Conservation (phyloP, 768 basidiomycete species). For the Termitomyces sp. region DNA sequence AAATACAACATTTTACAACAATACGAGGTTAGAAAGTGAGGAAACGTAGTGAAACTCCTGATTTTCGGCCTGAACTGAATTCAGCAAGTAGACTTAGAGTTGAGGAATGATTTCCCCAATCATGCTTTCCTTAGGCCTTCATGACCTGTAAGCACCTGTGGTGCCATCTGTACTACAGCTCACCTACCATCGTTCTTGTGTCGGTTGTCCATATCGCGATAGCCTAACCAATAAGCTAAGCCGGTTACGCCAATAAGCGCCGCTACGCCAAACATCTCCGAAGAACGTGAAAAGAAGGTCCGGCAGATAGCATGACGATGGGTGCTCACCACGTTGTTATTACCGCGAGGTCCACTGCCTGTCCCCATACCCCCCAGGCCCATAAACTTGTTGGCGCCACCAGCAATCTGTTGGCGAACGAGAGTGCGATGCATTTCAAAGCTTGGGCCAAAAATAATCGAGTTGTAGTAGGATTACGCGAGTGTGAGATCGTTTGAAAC, state of each 20-base stretch:
- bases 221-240: constrained; percentile 16
- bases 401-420: constrained; percentile 10
- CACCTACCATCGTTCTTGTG: constrained; percentile 17
- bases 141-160: constrained; percentile 4
- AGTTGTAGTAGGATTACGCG: not conserved
- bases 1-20: not conserved
- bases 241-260: constrained; percentile 13
- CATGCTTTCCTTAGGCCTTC: constrained; percentile 10
- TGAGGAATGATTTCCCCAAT: constrained; percentile 14
- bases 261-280: constrained; percentile 11
- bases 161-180: not conserved
- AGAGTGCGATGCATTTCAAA: constrained; percentile 10
- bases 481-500: constrained; percentile 6
- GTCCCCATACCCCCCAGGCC: constrained; percentile 6
- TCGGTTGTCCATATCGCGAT: constrained; percentile 17
- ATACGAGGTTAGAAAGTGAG: not conserved
- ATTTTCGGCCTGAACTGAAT: not conserved
- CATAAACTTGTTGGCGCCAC: constrained; percentile 14
- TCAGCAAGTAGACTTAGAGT: constrained; percentile 4
- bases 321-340: constrained; percentile 13
- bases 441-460: not conserved
- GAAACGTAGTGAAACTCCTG: not conserved
- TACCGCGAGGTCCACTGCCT: constrained; percentile 13
- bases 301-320: not conserved
- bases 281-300: not conserved